phyloP scores from a whole-genome alignment of 768 basidiomycete genomes.

The Paxillus ammoniavirescens region DNA sequence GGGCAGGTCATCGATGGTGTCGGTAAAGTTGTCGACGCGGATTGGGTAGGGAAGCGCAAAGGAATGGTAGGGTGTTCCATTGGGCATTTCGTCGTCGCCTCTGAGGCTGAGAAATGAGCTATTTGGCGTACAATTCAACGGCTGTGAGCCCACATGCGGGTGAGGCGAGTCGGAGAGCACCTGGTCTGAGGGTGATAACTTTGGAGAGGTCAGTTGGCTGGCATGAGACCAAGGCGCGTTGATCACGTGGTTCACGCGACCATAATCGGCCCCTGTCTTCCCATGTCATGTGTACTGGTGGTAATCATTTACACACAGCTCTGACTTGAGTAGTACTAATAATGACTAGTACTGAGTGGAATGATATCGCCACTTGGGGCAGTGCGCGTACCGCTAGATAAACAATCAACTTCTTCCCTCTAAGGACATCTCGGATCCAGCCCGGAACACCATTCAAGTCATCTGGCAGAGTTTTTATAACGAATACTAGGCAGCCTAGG shows the following conservation, averaged over 20 bases:
- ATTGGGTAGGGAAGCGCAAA: conserved; percentile 80
- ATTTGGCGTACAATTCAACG: neutral
- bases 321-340: too few relatives aligned
- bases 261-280: neutral
- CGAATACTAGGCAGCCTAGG: too few relatives aligned
- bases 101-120: neutral
- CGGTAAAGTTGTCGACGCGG: conserved; percentile 81
- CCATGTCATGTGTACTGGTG: too few relatives aligned
- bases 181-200: neutral
- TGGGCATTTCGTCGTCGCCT: conserved; percentile 52
- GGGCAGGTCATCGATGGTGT: conserved; percentile 34
- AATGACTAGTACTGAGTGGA: too few relatives aligned
- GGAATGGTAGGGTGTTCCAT: conserved; percentile 73
- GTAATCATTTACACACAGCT: too few relatives aligned
- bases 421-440: too few relatives aligned
- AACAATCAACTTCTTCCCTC: too few relatives aligned
- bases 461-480: too few relatives aligned
- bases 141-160: neutral
- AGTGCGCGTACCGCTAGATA: too few relatives aligned
- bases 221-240: neutral
- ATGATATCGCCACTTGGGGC: too few relatives aligned
- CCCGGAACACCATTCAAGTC: too few relatives aligned
- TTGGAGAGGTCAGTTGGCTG: neutral
- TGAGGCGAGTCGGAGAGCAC: neutral
- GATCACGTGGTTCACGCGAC: neutral